These are phyloP conservation scores for Arxiozyma slooffiae DNA, from an alignment of 1,139 yeast species.

Conservation along the genomic window DNA sequence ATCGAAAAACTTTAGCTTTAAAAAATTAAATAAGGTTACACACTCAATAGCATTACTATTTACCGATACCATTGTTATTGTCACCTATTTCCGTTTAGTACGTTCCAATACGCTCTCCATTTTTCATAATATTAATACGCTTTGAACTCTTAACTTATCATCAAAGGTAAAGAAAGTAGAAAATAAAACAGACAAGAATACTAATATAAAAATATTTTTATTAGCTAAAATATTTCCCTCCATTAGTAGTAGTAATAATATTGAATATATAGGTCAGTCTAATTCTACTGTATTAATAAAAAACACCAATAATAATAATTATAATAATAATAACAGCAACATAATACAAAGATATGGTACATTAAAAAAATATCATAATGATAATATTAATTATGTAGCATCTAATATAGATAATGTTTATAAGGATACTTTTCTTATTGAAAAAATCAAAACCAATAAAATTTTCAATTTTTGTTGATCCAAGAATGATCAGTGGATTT, in stretches of 20 bases:
- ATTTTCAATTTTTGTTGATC: constrained; percentile 23
- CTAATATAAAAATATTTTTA: no score
- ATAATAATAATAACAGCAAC: not conserved
- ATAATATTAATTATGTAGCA: constrained; percentile 1
- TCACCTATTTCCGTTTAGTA: not conserved
- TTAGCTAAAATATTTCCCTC: not conserved
- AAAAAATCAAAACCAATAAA: constrained; percentile 1
- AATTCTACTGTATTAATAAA: not conserved
- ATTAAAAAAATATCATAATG: not conserved
- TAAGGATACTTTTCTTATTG: constrained; percentile 1
- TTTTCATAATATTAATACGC: not conserved
- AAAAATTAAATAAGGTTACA: no score
- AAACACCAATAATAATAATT: not conserved
- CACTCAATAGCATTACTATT: no score
- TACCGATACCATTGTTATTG: no score
- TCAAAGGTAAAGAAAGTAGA: not conserved
- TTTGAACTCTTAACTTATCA: no score
- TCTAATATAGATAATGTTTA: constrained; percentile 5
- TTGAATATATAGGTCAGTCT: not conserved
- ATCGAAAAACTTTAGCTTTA: no score
- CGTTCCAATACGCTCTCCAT: not conserved
- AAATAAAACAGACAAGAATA: not conserved
- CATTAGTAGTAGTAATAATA: not conserved
- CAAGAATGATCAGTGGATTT: constrained; percentile 53
- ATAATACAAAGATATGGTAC: not conserved